A percentile compares a stretch with the other conserved stretches of the same genome.
Conservation (phyloP, 257 asterid genomes). For the Nicotiana obtusifolia region DNA sequence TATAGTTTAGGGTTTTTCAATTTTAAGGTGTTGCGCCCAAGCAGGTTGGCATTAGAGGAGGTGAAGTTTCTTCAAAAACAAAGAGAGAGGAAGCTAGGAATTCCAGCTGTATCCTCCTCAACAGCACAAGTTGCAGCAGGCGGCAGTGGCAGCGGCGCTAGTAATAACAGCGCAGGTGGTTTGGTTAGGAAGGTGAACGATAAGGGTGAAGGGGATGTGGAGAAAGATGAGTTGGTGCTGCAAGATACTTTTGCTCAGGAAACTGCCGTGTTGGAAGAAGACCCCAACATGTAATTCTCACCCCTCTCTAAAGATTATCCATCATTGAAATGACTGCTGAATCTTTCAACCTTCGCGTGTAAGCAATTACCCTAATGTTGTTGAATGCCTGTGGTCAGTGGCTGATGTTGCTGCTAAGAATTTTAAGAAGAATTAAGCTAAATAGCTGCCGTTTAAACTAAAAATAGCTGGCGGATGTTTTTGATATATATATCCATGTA, state of each 20-base stretch:
- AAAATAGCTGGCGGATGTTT: too few species aligned
- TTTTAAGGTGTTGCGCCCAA: background rate
- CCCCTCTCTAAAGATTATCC: too few species aligned
- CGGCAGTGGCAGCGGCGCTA: constrained; percentile 13
- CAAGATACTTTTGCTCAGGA: constrained; percentile 99
- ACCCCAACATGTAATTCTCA: constrained; percentile 69
- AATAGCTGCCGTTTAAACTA: too few species aligned
- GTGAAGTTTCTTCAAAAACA: constrained; percentile 88
- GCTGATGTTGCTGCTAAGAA: background rate
- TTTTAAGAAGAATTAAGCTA: background rate
- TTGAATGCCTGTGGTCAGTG: background rate
- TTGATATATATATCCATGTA: too few species aligned
- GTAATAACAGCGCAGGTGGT: constrained; percentile 21
- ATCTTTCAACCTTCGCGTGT: background rate
- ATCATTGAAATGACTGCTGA: background rate
- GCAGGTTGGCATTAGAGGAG: constrained; percentile 70
- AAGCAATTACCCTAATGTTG: background rate
- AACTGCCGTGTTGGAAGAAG: constrained; percentile 97
- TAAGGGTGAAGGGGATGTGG: constrained; percentile 63
- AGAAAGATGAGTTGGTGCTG: constrained; percentile 90
- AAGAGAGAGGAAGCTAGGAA: constrained; percentile 81
- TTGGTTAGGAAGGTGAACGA: constrained; percentile 42
- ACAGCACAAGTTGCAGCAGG: constrained; percentile 28
- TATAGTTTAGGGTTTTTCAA: background rate
- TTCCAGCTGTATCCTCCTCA: constrained; percentile 52